Base-by-base conservation (phyloP, 2,329 filamentous ascomycete species). In the Pseudopyrenochaeta lycopersici region DNA sequence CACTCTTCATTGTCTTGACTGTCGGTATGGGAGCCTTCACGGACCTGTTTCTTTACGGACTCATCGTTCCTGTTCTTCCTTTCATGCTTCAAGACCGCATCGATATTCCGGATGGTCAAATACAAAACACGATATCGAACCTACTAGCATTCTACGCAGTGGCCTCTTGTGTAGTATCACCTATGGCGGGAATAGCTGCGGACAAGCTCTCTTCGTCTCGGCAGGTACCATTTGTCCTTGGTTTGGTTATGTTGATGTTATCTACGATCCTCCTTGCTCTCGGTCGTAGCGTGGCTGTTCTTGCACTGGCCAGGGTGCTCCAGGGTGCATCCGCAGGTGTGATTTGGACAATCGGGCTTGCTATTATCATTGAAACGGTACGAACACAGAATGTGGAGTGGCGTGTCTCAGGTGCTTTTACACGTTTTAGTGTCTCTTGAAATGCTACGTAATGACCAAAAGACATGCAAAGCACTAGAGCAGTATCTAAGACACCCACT, bases 261-360 rank as follows among this genome's bases (percentile, higher is more conserved):
- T 83, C 84, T 1, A 88, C 86, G 2, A 58, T 84, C 1, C 71
- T 88, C 57, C 73, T 88, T 5, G 82, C 83, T 1, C 48, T 84
- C 1, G 84, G 84, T 0, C 70, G 73, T 20, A 82, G 71, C 23
- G 64, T 87, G 7, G 63, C 77, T 2, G 73, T 82, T 1, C 74
- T 88, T 14, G 70, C 81, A 1, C 53, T 82, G 32, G 85, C 84
- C 4, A 77, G 86, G 29, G 64, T 85, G 0, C 70, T 88, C 1
- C 85, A 88, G 63, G 86, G 86, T 1, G 73, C 83, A 17, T 84
- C 82, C 49, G 83, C 79, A 6, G 84, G 82, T 0, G 78, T 87
- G 29, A 85, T 88, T 0, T 86, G 85, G 81, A 86, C 83, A 0
- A 81, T 85, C 9, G 83, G 85, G 0, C 71, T 88, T 10, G 83